Evolutionary conservation across 106 monocot genomes (phyloP).

Genomic region (Ottelia alismoides): DNA sequence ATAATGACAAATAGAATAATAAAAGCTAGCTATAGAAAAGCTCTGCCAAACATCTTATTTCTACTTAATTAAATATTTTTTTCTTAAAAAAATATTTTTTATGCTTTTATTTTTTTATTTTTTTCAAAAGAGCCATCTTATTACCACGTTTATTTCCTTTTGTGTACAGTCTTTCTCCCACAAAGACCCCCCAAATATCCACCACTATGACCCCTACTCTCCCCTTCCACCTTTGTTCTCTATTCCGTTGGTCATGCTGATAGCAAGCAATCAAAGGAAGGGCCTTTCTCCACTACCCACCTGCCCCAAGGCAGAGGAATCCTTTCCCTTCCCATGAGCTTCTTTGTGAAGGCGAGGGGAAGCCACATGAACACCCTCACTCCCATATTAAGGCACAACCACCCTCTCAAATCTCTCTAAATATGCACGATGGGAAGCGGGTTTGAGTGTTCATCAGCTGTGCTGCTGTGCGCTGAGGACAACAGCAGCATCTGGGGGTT

Average conservation of each 20-base stretch:
- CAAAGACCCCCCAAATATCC: neutral
- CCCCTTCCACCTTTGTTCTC: neutral
- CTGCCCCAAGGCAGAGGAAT: neutral
- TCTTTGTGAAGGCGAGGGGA: neutral
- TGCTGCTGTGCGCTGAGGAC: slow-evolving; percentile 50
- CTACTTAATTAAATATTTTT: too few relatives aligned
- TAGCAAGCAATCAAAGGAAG: neutral
- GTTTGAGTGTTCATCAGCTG: slow-evolving; percentile 31
- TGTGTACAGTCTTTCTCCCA: neutral
- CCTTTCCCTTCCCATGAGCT: neutral
- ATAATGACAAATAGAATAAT: too few relatives aligned
- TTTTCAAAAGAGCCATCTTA: too few relatives aligned
- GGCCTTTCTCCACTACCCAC: neutral
- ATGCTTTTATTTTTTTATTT: too few relatives aligned
- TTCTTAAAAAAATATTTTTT: too few relatives aligned
- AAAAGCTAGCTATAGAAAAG: too few relatives aligned
- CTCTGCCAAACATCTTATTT: too few relatives aligned
- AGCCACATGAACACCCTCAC: neutral
- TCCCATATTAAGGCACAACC: neutral
- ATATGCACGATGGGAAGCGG: slow-evolving; percentile 13
- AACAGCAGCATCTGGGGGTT: slow-evolving; percentile 32
- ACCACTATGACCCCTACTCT: neutral
- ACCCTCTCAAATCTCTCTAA: neutral
- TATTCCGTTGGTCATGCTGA: neutral
- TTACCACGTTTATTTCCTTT: neutral